Evolutionary conservation across 164 flowering plant species (phyloP).

Genomic region (Dillenia suffruticosa): DNA sequence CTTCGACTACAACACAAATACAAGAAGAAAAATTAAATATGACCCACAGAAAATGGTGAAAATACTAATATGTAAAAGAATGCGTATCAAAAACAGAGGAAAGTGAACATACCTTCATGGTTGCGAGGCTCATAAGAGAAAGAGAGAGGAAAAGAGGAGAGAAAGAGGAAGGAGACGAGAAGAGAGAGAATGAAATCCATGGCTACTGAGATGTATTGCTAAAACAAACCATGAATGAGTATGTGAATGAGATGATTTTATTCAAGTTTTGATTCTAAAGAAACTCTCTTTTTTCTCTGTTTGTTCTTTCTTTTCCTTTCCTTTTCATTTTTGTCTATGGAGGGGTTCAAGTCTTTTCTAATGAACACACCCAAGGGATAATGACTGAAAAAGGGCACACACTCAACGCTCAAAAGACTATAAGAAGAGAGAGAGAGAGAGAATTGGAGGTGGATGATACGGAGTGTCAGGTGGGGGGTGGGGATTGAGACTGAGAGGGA

Average conservation of each 20-base stretch:
- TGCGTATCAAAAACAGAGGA: background rate
- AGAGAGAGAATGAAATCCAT: slow-evolving; percentile 27
- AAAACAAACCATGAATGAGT: background rate
- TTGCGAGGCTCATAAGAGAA: slow-evolving; percentile 64
- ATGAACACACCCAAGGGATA: too few species aligned
- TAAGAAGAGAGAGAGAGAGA: slow-evolving; percentile 11
- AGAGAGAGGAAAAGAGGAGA: slow-evolving; percentile 20
- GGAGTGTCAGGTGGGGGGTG: background rate
- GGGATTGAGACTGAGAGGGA: slow-evolving; percentile 5
- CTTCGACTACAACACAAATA: slow-evolving; percentile 44
- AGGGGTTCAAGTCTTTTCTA: too few species aligned
- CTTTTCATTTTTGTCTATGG: too few species aligned
- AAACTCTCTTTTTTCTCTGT: too few species aligned
- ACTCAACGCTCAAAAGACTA: background rate
- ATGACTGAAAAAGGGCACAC: too few species aligned
- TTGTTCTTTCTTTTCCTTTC: too few species aligned
- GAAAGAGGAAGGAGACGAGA: slow-evolving; percentile 13
- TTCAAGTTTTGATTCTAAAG: too few species aligned
- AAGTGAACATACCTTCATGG: slow-evolving; percentile 57
- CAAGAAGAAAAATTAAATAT: slow-evolving; percentile 5
- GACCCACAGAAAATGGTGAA: slow-evolving; percentile 2
- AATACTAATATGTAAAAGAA: background rate
- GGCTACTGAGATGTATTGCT: slow-evolving; percentile 8
- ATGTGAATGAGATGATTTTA: too few species aligned
- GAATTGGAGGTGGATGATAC: background rate